Conservation (phyloP, 2,329 filamentous ascomycete species). For the Hymenoscyphus occultus region DNA sequence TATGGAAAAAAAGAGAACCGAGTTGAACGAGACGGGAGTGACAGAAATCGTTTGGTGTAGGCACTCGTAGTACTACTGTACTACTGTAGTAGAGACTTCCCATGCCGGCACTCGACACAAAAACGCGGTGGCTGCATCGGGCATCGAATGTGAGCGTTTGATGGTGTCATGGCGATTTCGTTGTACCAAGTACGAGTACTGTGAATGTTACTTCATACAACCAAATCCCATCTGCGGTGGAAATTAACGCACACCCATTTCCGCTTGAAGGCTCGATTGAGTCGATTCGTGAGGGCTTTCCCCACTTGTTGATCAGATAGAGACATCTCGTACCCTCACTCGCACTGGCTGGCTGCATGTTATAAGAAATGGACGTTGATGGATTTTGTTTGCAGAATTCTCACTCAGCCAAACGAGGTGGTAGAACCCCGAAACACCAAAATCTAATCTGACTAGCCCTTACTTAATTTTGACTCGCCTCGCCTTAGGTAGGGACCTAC, state of each 20-base stretch:
- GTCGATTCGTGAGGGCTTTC: neutral
- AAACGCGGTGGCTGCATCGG: neutral
- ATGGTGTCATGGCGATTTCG: slow-evolving; percentile 9
- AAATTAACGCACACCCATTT: slow-evolving; percentile 4
- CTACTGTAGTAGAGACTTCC: no score
- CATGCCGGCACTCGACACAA: neutral
- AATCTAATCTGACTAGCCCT: neutral
- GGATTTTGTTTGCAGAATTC: neutral
- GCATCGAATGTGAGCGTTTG: slow-evolving; percentile 1
- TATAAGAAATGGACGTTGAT: neutral
- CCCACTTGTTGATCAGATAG: neutral
- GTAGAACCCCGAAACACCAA: neutral
- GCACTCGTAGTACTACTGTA: no score
- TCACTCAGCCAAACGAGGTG: neutral
- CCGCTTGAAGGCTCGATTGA: neutral
- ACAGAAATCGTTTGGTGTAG: neutral
- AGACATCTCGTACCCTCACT: neutral
- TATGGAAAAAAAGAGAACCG: neutral
- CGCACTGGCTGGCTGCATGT: neutral
- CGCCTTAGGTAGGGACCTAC: neutral
- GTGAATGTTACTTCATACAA: no score
- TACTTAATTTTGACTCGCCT: neutral
- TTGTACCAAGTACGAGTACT: neutral
- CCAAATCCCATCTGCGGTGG: slow-evolving; percentile 4
- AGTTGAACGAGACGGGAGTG: neutral